Base-by-base conservation (phyloP, 192 early-diverging fungal genomes). In the Funneliformis mosseae region DNA sequence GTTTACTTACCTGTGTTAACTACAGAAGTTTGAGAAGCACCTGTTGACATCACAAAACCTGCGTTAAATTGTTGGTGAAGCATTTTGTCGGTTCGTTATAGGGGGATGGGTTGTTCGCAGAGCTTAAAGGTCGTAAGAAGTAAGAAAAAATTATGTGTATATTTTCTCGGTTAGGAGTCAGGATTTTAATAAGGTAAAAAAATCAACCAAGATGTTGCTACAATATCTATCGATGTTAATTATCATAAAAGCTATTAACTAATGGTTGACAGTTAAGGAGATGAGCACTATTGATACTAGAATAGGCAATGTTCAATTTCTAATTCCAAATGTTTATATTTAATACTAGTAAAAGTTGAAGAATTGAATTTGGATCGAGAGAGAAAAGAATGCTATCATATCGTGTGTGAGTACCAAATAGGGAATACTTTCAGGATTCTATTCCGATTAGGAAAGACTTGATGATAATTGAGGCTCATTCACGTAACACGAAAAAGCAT, bases 61-160 rank as follows among this genome's bases (percentile, higher is more conserved):
- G 45, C 48, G 46, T 74, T 74, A 55, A 74, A 50, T 33, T 74
- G 73, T 50, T 46, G 48, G 28, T 50, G 73, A 46, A 74, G 48
- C 73, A 74, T 74, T 50, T 74, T 74, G 23, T 16, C 27, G 9
- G 21, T 43, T 74, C 41, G 27, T 41, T 74, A 25, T 14, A 46
- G 45, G 48, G 21, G n/a, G n/a, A 74, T 12, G 14, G 27, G 73
- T 28, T 50, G 46, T 74, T 27, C 41, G n/a, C 14, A 33, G 27
- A 50, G 73, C 27, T 50, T 41, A 8, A 50, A 43, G 69, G 42
- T 45, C 38, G 69, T 43, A 23, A 50, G 27, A 25, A 25, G 73
- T 46, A 55, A 74, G 28, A 74, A 55, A 74, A 74, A 74, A 74
- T 59, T 74, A 48, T 55, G 27, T 28, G 8, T 25, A 66, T 66